Percentiles rank a stretch among this genome's conserved stretches.
These are phyloP conservation scores for Stentor roeselii DNA, from an alignment of 73 alveolate genomes.

Conservation along the genomic window DNA sequence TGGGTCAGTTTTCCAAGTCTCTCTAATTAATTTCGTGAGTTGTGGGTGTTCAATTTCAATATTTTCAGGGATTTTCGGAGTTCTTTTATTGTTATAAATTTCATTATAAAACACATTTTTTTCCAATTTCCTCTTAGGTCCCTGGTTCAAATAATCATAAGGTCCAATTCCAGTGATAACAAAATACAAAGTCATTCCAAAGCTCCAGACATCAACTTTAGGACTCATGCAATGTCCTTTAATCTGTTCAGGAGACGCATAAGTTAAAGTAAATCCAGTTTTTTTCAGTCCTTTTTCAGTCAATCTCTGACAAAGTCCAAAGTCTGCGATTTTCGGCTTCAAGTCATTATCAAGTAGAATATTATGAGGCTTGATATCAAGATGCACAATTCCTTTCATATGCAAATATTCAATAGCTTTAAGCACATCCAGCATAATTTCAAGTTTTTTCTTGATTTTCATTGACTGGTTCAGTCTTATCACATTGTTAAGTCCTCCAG, in stretches of 20 bases:
- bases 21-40: not conserved
- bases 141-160: not conserved
- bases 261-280: not conserved
- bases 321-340: slow-evolving; percentile 7
- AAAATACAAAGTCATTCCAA: slow-evolving; percentile 14
- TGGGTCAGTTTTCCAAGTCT: not conserved
- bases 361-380: slow-evolving; percentile 24
- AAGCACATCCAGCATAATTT: not conserved
- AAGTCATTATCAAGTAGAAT: not conserved
- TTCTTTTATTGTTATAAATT: not conserved
- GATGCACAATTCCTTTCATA: not conserved
- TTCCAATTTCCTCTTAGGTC: not conserved
- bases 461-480: not conserved
- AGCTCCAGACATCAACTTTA: slow-evolving; percentile 15
- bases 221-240: not conserved
- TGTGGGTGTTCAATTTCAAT: not conserved
- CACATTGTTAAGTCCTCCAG: not conserved
- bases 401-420: slow-evolving; percentile 27
- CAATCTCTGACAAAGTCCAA: not conserved
- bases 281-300: not conserved
- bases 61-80: not conserved
- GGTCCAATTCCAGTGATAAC: not conserved
- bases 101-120: slow-evolving; percentile 11
- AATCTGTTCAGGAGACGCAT: slow-evolving; percentile 21
- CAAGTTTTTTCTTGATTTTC: not conserved